Evolutionary conservation across 139 green algal genomes (phyloP).

Genomic region (Yamagishiella unicocca): DNA sequence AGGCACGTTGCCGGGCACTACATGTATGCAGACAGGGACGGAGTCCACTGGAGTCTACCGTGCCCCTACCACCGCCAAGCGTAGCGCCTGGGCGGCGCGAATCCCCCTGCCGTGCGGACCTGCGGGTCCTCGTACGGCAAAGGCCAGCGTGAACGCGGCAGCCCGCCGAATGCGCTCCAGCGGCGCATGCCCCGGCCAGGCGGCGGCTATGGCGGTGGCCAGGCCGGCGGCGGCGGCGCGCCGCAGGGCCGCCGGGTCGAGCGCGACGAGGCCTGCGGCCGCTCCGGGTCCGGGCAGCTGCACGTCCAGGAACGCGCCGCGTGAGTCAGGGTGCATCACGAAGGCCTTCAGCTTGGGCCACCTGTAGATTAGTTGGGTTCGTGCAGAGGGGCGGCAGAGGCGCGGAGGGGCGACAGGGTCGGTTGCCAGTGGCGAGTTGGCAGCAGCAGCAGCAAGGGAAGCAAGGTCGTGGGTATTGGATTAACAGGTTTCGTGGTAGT

Average conservation of each 20-base stretch:
- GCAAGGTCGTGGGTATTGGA: no score
- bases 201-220: slow-evolving; percentile 18
- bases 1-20: no score
- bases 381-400: background rate
- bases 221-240: slow-evolving; percentile 29
- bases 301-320: slow-evolving; percentile 22
- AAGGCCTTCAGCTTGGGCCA: slow-evolving; percentile 47
- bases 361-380: background rate
- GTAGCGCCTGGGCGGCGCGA: no score
- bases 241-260: slow-evolving; percentile 24
- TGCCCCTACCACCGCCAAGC: no score
- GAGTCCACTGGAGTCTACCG: no score
- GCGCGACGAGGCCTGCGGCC: background rate
- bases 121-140: slow-evolving; percentile 20
- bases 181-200: slow-evolving; percentile 20
- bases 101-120: no score
- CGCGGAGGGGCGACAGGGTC: background rate
- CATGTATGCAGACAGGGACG: no score
- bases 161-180: slow-evolving; percentile 41
- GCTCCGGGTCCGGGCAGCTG: background rate
- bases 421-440: no score
- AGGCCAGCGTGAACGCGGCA: slow-evolving; percentile 37
- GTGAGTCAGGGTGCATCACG: slow-evolving; percentile 34
- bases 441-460: no score
- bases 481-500: no score